Percentiles rank a stretch among this genome's conserved stretches.
Conservation (phyloP, 169 alveolate genomes). For the Sarcocystis neurona region DNA sequence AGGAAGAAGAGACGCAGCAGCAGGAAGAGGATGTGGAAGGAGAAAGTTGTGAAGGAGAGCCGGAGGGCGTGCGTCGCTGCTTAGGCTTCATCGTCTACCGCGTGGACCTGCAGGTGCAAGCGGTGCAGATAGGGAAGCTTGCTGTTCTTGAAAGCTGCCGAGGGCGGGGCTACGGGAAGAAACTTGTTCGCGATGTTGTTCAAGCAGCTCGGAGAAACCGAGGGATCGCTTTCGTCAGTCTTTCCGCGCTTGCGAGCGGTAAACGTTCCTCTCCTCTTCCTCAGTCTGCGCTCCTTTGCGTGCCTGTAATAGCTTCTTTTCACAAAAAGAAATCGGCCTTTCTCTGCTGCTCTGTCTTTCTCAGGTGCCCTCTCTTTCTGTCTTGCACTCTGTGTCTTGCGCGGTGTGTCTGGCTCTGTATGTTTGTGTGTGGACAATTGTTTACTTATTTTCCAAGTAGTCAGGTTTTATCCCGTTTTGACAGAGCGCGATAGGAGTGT, state of each 20-base stretch:
- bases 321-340: background rate
- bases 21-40: background rate
- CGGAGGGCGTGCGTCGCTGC: background rate
- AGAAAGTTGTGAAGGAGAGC: no score
- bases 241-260: background rate
- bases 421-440: no score
- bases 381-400: no score
- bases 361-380: no score
- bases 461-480: no score
- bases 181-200: background rate
- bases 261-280: background rate
- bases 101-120: background rate
- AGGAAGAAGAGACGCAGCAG: no score
- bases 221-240: background rate
- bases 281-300: background rate
- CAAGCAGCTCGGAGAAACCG: background rate
- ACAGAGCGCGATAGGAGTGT: no score
- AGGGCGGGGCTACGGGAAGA: slow-evolving; percentile 32
- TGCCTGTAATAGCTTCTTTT: no score
- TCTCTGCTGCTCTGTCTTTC: background rate
- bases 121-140: slow-evolving; percentile 24
- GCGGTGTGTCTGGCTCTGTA: no score
- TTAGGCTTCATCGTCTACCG: slow-evolving; percentile 34
- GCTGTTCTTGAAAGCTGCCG: slow-evolving; percentile 15
- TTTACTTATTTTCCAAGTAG: no score